Evolutionary conservation across 2,329 filamentous ascomycete genomes (phyloP), one percentile per base, ranked within the genome.

Genomic region (Drechslerella coelobrocha): DNA sequence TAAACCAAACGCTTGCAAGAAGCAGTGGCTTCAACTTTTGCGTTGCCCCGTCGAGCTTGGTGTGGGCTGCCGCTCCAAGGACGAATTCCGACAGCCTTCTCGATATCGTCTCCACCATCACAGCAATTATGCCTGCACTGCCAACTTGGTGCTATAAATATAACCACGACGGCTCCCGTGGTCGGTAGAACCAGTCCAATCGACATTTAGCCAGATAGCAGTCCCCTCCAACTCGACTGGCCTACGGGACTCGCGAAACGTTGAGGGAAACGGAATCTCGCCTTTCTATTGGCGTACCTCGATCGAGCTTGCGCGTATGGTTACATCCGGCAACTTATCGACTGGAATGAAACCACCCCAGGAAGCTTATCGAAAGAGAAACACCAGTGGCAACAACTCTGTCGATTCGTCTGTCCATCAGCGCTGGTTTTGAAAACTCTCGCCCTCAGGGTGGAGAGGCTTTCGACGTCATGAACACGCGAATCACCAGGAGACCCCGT

Each of bases 301-400:
- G 17, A 14, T 17, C 3, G 19, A 45, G 17, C 19, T 19, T 14
- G 8, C 9, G 5, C 48, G 14, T 31, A 2, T 39, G 29, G 53
- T 59, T 60, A 61, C 52, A 37, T 61, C 34, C 63, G 63, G 57
- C 47, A 61, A 47, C 57, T 69, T 69, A 62, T 62, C 65, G 63
- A 48, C 37, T 19, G 50, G 39, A 17, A 47, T 68, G 55, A 61
- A 68, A 55, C 56, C 26, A 52, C 39, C 50, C 10, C 27, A 53
- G 37, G 51, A 52, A 61, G 56, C 27, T 63, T 71, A 71, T 71
- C 66, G 43, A 23, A 53, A 61, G 34, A 61, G 56, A 68, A 55
- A 69, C 63, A 48, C 10, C 41, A 27, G 17, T 50, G 39, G 9
- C 41, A 47, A 21, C 19, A 51, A 68, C 34, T 41, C 61, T 57